Evolutionary conservation across 208 protist genomes (phyloP), one percentile per base, ranked within the genome.

Genomic region (Trypanosoma theileri): DNA sequence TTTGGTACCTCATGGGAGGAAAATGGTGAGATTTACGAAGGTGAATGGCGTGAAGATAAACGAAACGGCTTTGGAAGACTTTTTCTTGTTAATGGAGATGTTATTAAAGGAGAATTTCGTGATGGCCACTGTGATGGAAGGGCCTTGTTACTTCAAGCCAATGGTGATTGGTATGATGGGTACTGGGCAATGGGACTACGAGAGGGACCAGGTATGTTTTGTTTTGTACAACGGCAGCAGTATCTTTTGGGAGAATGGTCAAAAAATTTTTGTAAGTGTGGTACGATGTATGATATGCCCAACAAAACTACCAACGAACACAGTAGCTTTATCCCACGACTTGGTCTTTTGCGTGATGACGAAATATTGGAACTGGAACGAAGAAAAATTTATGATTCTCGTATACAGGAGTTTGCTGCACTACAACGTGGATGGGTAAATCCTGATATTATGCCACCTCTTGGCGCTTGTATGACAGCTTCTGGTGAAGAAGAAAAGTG

Each of bases 21-120:
- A 31, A 83, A 88, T 64, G 89, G 92, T 4, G 92, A 97, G 57
- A 81, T 95, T n/a, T 97, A 97, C 75, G 86, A 93, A 54, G 92
- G 92, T 17, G 75, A 86, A 61, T 97, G 93, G 65, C 65, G 57
- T 40, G 69, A 69, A 0, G 84, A 88, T 68, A 69, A 85, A 61
- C 89, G 92, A 12, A 70, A 86, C 45, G 88, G 87, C 31, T 69
- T 82, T 66, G 92, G 92, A 11, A 88, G 85, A 73, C 66, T 95
- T 31, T 97, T 90, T 74, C 60, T 87, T 44, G 66, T 78, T 31
- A 94, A 95, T 61, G 89, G 92, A 46, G 88, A 97, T 62, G 56
- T 88, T 46, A 70, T 95, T 9, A 85, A 94, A 61, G 92, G 92
- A 24, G 88, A 80, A 73, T 97, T 93, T 59, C 59, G 59, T 31